Percentiles rank a stretch among this genome's conserved stretches.
Conservation (phyloP, 306 rosid genomes). For the Vigna unguiculata region DNA sequence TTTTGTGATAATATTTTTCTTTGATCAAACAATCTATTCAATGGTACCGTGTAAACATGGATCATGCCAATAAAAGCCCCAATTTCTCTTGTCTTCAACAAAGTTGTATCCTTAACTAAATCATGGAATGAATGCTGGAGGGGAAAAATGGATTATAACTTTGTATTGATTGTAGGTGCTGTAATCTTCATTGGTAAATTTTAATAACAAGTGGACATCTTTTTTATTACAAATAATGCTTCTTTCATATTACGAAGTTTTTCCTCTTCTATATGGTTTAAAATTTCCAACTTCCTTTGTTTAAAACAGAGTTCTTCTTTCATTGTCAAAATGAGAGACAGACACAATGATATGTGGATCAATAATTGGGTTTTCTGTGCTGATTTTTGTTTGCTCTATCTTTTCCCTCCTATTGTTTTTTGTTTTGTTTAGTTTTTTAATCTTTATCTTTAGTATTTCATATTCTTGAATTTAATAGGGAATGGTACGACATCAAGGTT, state of each 20-base stretch:
- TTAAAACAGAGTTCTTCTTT: slow-evolving; percentile 4
- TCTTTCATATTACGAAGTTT: slow-evolving; percentile 10
- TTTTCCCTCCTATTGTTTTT: neutral
- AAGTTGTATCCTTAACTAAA: slow-evolving; percentile 19
- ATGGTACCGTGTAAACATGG: slow-evolving; percentile 6
- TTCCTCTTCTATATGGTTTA: neutral
- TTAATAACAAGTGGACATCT: neutral
- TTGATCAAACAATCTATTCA: slow-evolving; percentile 5
- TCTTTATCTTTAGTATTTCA: slow-evolving; percentile 34
- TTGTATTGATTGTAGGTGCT: neutral
- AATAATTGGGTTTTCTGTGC: slow-evolving; percentile 32
- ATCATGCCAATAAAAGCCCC: neutral
- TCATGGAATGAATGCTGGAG: slow-evolving; percentile 6
- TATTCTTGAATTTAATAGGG: slow-evolving; percentile 59
- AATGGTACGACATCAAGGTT: slow-evolving; percentile 83
- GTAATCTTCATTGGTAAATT: slow-evolving; percentile 25
- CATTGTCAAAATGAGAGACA: slow-evolving; percentile 7
- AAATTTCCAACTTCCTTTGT: slow-evolving; percentile 12
- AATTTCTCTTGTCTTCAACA: neutral
- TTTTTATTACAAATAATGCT: neutral
- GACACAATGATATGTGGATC: slow-evolving; percentile 1
- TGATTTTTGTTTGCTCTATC: slow-evolving; percentile 10
- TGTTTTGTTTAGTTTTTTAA: slow-evolving; percentile 6
- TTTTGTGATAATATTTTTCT: slow-evolving; percentile 17
- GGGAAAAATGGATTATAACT: slow-evolving; percentile 1